Conservation (phyloP, 306 rosid genomes). For the Vigna angularis region DNA sequence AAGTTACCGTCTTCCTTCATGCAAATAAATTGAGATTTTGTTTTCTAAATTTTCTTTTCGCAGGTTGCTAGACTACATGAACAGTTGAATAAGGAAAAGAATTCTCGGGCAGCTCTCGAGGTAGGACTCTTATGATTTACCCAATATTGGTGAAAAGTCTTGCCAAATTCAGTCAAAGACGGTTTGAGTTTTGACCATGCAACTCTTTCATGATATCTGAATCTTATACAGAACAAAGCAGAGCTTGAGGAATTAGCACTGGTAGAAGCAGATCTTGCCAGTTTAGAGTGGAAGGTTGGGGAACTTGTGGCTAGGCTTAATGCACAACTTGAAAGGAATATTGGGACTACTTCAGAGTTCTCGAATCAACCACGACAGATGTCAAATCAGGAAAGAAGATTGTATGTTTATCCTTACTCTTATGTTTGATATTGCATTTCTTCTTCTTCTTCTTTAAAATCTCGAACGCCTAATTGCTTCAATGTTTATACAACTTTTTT, state of each 20-base stretch:
- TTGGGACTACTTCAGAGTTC: constrained; percentile 39
- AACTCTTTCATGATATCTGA: constrained; percentile 38
- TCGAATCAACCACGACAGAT: constrained; percentile 36
- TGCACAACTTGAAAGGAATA: constrained; percentile 50
- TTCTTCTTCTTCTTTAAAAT: constrained; percentile 30
- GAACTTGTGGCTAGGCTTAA: constrained; percentile 69
- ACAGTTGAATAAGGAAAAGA: constrained; percentile 74
- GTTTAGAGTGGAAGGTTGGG: constrained; percentile 63
- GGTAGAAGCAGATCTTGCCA: constrained; percentile 63
- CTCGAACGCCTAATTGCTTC: constrained; percentile 5
- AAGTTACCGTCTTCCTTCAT: constrained; percentile 32
- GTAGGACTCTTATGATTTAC: constrained; percentile 60
- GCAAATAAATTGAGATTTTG: constrained; percentile 31
- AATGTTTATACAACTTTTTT: not conserved
- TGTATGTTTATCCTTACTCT: constrained; percentile 54
- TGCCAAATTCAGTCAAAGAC: constrained; percentile 38
- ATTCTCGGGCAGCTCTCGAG: constrained; percentile 66
- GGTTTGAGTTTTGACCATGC: constrained; percentile 41
- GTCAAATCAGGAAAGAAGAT: constrained; percentile 51
- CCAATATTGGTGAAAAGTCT: constrained; percentile 58
- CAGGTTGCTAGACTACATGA: constrained; percentile 82
- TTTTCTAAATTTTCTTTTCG: constrained; percentile 24
- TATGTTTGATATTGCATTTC: constrained; percentile 24
- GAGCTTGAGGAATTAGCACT: constrained; percentile 72
- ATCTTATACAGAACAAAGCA: constrained; percentile 66